Evolutionary conservation across 2,329 filamentous ascomycete species (phyloP).

Genomic region (Tolypocladium pustulatum): DNA sequence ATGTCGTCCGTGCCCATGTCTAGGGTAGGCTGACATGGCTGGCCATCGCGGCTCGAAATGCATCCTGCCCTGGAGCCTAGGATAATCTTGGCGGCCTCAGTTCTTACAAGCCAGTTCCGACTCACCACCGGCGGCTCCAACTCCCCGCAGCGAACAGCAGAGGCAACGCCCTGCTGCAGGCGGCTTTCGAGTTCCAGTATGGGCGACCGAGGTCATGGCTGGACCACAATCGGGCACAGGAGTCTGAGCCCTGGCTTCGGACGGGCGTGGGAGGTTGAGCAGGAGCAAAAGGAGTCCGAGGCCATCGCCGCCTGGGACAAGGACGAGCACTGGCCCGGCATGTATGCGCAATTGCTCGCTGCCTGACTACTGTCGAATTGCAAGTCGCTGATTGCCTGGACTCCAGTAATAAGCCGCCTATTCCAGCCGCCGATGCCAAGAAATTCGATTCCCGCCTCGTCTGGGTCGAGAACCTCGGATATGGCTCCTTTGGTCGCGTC

Average conservation of each 20-base stretch:
- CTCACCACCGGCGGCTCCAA: not conserved
- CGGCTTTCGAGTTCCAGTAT: conserved; percentile 7
- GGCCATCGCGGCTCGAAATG: not conserved
- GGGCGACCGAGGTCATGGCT: conserved; percentile 18
- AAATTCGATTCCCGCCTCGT: conserved; percentile 21
- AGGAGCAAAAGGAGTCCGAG: conserved; percentile 17
- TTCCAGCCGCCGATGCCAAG: conserved; percentile 20
- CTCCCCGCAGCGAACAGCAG: not conserved
- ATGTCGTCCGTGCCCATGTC: not conserved
- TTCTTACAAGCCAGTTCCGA: not conserved
- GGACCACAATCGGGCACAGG: conserved; percentile 21
- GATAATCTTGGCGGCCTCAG: not conserved
- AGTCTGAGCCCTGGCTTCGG: conserved; percentile 10
- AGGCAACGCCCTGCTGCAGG: not conserved
- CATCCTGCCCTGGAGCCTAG: not conserved
- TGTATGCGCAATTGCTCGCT: conserved; percentile 12
- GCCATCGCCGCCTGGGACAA: conserved; percentile 20
- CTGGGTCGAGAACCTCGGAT: conserved; percentile 26
- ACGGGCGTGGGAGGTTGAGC: conserved; percentile 16
- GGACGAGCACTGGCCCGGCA: conserved; percentile 22
- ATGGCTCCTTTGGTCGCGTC: conserved; percentile 31
- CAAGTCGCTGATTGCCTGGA: not conserved
- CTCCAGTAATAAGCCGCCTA: conserved; percentile 17
- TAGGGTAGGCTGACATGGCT: not conserved
- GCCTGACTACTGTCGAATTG: not conserved